Base-by-base conservation (phyloP, 192 early-diverging fungal genomes). In the Coemansia sp. region DNA sequence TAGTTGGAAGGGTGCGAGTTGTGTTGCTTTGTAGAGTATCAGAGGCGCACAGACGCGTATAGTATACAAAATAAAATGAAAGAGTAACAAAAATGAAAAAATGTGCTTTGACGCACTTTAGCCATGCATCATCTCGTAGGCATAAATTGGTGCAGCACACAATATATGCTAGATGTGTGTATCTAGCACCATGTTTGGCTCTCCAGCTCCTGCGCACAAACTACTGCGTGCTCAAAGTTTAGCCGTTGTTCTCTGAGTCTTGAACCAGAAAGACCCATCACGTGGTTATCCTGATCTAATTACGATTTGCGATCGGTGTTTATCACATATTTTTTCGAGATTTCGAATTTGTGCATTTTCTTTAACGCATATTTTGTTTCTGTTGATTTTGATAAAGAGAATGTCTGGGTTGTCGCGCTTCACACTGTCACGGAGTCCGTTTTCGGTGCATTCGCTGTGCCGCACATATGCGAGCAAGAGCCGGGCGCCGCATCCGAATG, bases 401-500 rank as follows among this genome's bases (percentile, higher is more conserved):
- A 68, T 68, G 61, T 54, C 56, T 34, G 24, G 12, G n/a, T 6
- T 56, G 17, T 59, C 49, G 61, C 68, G 69, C 2, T 18, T 60
- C 24, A 34, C 57, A n/a, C 18, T 46, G 55, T 2, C 31, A 4
- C 52, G 25, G 52, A n/a, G 52, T n/a, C 10, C 25, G 11, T 15
- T 28, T 4, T 24, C 25, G 4, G 24, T 5, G 3, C 65, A 37
- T 2, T 17, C 37, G 55, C 23, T 52, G 14, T 18, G 23, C 20
- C 47, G 68, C 5, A 24, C 44, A 0, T 72, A 66, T 34, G 62
- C 66, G 18, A 72, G 55, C 61, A 71, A 63, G 21, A 52, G 67
- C n/a, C 42, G 46, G 15, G 52, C 37, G 37, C 73, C 70, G 20
- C 68, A 82, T 47, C 81, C 84, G 5, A 83, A 85, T 56, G 66